Evolutionary conservation across 2,329 filamentous ascomycete species (phyloP).

Genomic region (Fusarium sp.): DNA sequence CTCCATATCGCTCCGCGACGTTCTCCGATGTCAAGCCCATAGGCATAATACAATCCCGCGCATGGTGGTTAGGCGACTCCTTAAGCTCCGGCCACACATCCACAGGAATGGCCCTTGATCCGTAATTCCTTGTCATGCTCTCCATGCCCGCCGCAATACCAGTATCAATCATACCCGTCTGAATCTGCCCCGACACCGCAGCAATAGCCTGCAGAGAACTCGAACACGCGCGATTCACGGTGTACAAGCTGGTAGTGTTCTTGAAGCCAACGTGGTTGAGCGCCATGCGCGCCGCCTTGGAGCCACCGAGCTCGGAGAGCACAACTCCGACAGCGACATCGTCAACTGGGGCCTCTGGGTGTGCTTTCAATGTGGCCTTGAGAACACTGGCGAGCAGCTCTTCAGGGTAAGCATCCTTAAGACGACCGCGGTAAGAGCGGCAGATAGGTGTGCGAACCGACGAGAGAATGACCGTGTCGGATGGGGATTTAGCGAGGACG

Average conservation of each 20-base stretch:
- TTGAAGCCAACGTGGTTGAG: slow-evolving; percentile 86
- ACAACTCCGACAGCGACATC: slow-evolving; percentile 91
- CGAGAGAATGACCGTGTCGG: slow-evolving; percentile 89
- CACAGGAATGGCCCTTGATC: slow-evolving; percentile 83
- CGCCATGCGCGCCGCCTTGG: slow-evolving; percentile 92
- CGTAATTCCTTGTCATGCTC: slow-evolving; percentile 96
- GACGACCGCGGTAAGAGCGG: slow-evolving; percentile 82
- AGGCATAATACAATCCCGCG: slow-evolving; percentile 89
- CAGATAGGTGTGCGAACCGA: slow-evolving; percentile 91
- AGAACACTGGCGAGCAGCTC: slow-evolving; percentile 80
- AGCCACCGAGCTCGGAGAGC: slow-evolving; percentile 89
- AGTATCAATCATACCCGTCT: slow-evolving; percentile 76
- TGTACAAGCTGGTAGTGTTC: slow-evolving; percentile 80
- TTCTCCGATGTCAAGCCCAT: slow-evolving; percentile 95
- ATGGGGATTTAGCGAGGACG: slow-evolving; percentile 81
- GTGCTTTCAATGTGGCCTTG: slow-evolving; percentile 63
- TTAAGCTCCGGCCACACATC: slow-evolving; percentile 81
- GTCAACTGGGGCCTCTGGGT: slow-evolving; percentile 74
- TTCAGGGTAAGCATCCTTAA: slow-evolving; percentile 92
- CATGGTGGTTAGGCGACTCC: slow-evolving; percentile 74
- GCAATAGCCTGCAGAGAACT: slow-evolving; percentile 84
- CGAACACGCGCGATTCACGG: slow-evolving; percentile 88
- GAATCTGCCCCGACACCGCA: slow-evolving; percentile 78
- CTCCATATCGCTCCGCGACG: slow-evolving; percentile 81
- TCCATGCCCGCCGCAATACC: slow-evolving; percentile 94